phyloP scores from a whole-genome alignment of 1,284 basidiomycete genomes.

The Vanrija sp. region DNA sequence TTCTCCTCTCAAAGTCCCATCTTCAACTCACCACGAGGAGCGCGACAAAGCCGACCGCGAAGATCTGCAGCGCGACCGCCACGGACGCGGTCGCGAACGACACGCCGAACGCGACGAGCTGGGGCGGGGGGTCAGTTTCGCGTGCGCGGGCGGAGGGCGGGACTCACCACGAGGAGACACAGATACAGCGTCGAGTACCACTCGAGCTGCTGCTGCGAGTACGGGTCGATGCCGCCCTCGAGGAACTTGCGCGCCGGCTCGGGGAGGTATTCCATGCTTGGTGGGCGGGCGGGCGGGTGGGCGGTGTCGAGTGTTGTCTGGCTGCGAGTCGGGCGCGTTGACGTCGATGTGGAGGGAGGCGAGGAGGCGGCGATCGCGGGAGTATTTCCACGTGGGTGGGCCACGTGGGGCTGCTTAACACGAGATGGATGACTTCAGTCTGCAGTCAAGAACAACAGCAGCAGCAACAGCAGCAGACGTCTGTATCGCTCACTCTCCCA shows the following conservation, averaged over 20 bases:
- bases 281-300: neutral
- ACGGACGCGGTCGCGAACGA: slow-evolving; percentile 33
- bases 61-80: slow-evolving; percentile 35
- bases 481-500: too few species aligned
- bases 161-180: slow-evolving; percentile 36
- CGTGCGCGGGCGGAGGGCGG: too few species aligned
- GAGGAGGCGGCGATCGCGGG: too few species aligned
- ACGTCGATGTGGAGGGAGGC: too few species aligned
- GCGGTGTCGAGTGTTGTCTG: too few species aligned
- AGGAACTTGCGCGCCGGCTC: slow-evolving; percentile 19
- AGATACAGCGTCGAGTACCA: slow-evolving; percentile 33
- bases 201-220: slow-evolving; percentile 33
- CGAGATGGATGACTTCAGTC: too few species aligned
- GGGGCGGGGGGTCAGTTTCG: slow-evolving; percentile 1
- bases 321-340: too few species aligned
- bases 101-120: slow-evolving; percentile 32
- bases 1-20: neutral
- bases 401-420: too few species aligned
- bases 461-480: too few species aligned
- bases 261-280: slow-evolving; percentile 32
- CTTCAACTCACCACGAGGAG: slow-evolving; percentile 28
- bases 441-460: too few species aligned
- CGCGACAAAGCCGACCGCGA: slow-evolving; percentile 28
- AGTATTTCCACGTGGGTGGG: too few species aligned
- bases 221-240: slow-evolving; percentile 40